phyloP scores from a whole-genome alignment of 768 basidiomycete species.

The Coprinellus aureogranulatus region DNA sequence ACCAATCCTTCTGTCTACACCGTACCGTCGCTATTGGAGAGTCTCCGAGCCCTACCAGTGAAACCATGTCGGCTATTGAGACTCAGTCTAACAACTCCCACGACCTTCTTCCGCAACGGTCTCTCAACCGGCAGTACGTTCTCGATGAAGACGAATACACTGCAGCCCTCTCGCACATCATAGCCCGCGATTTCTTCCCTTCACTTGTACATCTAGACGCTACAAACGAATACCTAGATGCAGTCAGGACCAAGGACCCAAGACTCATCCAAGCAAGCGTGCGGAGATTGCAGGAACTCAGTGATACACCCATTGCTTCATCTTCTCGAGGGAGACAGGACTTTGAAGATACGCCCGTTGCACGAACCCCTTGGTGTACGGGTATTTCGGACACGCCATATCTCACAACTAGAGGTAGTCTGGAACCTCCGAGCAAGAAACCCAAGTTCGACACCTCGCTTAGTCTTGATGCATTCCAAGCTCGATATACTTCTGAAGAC shows the following conservation, averaged over 20 bases:
- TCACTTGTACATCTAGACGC: slow-evolving; percentile 87
- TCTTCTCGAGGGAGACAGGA: slow-evolving; percentile 25
- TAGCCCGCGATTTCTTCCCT: slow-evolving; percentile 97
- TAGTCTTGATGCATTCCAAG: slow-evolving; percentile 84
- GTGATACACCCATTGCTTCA: slow-evolving; percentile 45
- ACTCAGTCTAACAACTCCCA: slow-evolving; percentile 1
- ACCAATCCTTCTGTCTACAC: no score
- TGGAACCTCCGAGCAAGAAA: slow-evolving; percentile 52
- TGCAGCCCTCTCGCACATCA: slow-evolving; percentile 83
- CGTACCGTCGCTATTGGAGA: no score
- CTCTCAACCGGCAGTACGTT: slow-evolving; percentile 68
- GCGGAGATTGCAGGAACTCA: slow-evolving; percentile 64
- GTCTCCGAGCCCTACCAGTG: no score
- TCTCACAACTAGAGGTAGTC: slow-evolving; percentile 28
- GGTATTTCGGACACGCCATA: slow-evolving; percentile 68
- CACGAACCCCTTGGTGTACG: slow-evolving; percentile 61
- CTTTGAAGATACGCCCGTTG: slow-evolving; percentile 44
- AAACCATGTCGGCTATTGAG: no score
- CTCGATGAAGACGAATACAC: slow-evolving; percentile 96
- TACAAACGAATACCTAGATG: slow-evolving; percentile 82
- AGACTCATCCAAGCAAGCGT: slow-evolving; percentile 75
- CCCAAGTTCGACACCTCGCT: slow-evolving; percentile 57
- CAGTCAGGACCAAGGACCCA: slow-evolving; percentile 72
- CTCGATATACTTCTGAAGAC: slow-evolving; percentile 92
- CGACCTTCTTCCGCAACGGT: slow-evolving; percentile 31